These are phyloP conservation scores for Ministeria vibrans DNA, from an alignment of 78 protist genomes.

Conservation along the genomic window DNA sequence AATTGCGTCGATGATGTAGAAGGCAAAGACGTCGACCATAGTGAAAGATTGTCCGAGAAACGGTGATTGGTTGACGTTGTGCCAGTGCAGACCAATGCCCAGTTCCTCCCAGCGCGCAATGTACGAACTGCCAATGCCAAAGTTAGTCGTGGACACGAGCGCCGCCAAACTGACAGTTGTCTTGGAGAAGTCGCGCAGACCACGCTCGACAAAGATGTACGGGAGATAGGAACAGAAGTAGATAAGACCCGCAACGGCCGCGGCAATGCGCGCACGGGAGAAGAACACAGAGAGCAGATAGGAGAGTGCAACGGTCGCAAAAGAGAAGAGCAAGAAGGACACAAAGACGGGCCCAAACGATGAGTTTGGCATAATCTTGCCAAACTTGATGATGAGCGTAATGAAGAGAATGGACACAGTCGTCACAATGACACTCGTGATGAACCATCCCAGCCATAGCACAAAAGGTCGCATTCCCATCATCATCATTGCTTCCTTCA, in stretches of 20 bases:
- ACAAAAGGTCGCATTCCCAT: neutral
- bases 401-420: neutral
- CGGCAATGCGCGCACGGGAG: neutral
- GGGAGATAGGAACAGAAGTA: neutral
- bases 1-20: conserved; percentile 9
- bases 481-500: neutral
- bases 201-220: neutral
- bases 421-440: neutral
- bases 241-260: neutral
- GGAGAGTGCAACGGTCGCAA: neutral
- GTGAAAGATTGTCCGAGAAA: neutral
- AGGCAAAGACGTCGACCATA: neutral
- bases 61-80: neutral
- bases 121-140: neutral
- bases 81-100: neutral
- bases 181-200: neutral
- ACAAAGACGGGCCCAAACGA: neutral
- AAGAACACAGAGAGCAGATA: neutral
- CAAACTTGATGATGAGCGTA: neutral
- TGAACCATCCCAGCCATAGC: neutral
- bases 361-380: neutral
- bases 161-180: no score
- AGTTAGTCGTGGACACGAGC: neutral
- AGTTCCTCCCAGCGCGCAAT: neutral
- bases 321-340: neutral